These are phyloP conservation scores for Ettlia oleoabundans DNA, from an alignment of 139 green algal genomes.

Conservation along the genomic window DNA sequence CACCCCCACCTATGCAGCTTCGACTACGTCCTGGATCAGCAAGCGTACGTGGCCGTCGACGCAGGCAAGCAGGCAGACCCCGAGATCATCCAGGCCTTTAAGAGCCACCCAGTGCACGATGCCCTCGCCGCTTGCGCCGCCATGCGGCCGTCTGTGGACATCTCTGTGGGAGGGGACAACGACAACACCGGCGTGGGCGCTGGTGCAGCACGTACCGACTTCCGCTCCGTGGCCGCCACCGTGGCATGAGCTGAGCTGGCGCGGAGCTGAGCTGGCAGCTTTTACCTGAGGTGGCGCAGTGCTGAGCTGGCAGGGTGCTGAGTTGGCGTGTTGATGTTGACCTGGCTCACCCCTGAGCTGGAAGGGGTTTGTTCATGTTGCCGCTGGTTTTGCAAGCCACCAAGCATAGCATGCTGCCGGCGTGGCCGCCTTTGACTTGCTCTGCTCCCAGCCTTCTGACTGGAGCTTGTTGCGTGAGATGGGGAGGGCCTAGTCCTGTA, in stretches of 20 bases:
- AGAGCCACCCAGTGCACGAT: constrained; percentile 59
- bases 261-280: too few relatives aligned
- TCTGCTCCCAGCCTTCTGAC: too few relatives aligned
- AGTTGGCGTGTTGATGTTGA: too few relatives aligned
- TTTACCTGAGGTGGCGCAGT: too few relatives aligned
- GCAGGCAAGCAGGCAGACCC: constrained; percentile 60
- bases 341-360: too few relatives aligned
- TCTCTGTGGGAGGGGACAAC: constrained; percentile 85
- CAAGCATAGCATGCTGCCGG: too few relatives aligned
- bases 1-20: constrained; percentile 64
- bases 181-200: constrained; percentile 76
- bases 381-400: too few relatives aligned
- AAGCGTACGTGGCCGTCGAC: constrained; percentile 83
- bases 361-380: too few relatives aligned
- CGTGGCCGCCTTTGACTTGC: too few relatives aligned
- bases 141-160: constrained; percentile 97
- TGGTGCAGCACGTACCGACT: constrained; percentile 86
- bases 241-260: neutral
- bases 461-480: too few relatives aligned
- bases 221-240: constrained; percentile 54
- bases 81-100: constrained; percentile 67
- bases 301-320: too few relatives aligned
- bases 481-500: too few relatives aligned
- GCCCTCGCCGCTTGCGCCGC: constrained; percentile 87
- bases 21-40: constrained; percentile 98